These are phyloP conservation scores for Viscum album DNA, from an alignment of 177 flowering plant genomes.

Conservation along the genomic window DNA sequence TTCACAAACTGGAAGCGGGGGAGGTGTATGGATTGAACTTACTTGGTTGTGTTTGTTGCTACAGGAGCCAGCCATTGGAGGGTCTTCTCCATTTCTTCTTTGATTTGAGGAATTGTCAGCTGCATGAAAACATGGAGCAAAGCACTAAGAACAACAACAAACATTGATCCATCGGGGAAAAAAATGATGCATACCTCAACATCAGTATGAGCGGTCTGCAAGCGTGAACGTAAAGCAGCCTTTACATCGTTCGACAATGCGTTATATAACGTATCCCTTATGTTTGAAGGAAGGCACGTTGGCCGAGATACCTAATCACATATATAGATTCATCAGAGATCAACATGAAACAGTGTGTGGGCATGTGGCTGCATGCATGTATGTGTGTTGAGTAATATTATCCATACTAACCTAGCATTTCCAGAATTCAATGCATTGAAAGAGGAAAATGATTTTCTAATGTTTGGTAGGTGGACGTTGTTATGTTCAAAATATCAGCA, in stretches of 20 bases:
- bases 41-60: slow-evolving; percentile 78
- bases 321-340: slow-evolving; percentile 1
- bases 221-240: slow-evolving; percentile 41
- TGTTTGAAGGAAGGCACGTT: slow-evolving; percentile 55
- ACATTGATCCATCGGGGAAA: neutral
- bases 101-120: slow-evolving; percentile 52
- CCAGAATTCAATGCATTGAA: too few species aligned
- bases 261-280: slow-evolving; percentile 60
- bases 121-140: slow-evolving; percentile 21
- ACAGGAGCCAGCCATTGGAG: slow-evolving; percentile 79
- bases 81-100: slow-evolving; percentile 81
- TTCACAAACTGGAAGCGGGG: neutral
- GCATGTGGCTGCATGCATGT: too few species aligned
- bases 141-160: neutral
- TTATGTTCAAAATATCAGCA: too few species aligned
- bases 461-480: too few species aligned
- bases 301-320: slow-evolving; percentile 64
- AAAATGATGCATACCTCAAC: slow-evolving; percentile 39
- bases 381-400: too few species aligned
- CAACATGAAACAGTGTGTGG: too few species aligned
- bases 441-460: too few species aligned
- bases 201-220: slow-evolving; percentile 28
- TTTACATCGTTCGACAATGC: slow-evolving; percentile 59
- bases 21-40: slow-evolving; percentile 19
- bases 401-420: too few species aligned